Evolutionary conservation across 768 basidiomycete genomes (phyloP).

Genomic region (Leccinum uliginosum): DNA sequence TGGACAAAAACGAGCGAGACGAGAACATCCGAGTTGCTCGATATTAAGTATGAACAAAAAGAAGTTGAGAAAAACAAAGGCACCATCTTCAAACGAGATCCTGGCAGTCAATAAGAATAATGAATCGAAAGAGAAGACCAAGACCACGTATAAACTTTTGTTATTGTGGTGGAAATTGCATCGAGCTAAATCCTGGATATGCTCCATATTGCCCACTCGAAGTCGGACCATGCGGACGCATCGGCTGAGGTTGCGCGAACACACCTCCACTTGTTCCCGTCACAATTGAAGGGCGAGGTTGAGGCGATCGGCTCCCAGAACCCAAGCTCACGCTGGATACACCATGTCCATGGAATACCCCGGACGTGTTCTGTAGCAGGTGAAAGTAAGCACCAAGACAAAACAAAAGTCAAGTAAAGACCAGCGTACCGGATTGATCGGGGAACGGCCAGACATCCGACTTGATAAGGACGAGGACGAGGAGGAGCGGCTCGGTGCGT

Average conservation of each 20-base stretch:
- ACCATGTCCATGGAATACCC: slow-evolving; percentile 20
- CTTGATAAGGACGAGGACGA: slow-evolving; percentile 32
- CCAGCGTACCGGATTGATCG: slow-evolving; percentile 24
- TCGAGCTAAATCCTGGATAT: slow-evolving; percentile 20
- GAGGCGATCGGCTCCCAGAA: slow-evolving; percentile 17
- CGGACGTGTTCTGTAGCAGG: slow-evolving; percentile 20
- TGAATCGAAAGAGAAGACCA: neutral
- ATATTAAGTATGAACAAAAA: neutral
- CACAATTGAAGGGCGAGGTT: slow-evolving; percentile 12
- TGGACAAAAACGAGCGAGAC: neutral
- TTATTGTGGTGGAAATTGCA: slow-evolving; percentile 22
- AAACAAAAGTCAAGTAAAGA: slow-evolving; percentile 1
- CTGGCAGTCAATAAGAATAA: slow-evolving; percentile 24
- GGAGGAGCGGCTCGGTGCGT: slow-evolving; percentile 29
- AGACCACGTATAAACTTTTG: neutral
- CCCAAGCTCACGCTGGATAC: slow-evolving; percentile 7
- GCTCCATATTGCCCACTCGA: slow-evolving; percentile 16
- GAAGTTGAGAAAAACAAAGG: neutral
- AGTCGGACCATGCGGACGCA: slow-evolving; percentile 14
- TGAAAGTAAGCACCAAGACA: slow-evolving; percentile 5
- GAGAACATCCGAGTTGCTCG: neutral
- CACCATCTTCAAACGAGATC: neutral
- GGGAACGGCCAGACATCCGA: slow-evolving; percentile 29
- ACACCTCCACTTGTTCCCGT: slow-evolving; percentile 4
- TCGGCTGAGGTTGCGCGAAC: slow-evolving; percentile 25